Evolutionary conservation across 2,329 filamentous ascomycete genomes (phyloP).

Genomic region (Sporothrix pallida): DNA sequence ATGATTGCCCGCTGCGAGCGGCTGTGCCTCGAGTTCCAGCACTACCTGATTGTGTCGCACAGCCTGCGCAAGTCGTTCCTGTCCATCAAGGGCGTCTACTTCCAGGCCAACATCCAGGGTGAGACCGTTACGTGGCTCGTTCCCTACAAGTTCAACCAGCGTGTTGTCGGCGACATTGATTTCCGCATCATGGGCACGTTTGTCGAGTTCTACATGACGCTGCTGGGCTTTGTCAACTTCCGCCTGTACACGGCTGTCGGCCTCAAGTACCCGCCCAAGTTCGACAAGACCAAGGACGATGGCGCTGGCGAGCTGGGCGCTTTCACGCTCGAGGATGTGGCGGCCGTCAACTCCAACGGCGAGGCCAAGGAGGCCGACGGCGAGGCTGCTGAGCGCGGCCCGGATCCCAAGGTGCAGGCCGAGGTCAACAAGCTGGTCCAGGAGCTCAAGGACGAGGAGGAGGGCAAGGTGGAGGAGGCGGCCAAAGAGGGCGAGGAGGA

Average conservation of each 20-base stretch:
- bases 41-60: conserved; percentile 92
- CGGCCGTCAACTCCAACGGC: conserved; percentile 67
- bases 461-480: conserved; percentile 38
- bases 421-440: conserved; percentile 72
- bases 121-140: conserved; percentile 98
- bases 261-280: conserved; percentile 93
- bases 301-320: conserved; percentile 87
- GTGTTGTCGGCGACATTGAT: conserved; percentile 90
- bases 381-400: conserved; percentile 50
- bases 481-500: conserved; percentile 54
- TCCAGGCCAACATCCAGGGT: conserved; percentile 95
- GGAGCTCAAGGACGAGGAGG: conserved; percentile 62
- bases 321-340: conserved; percentile 82
- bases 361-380: conserved; percentile 56
- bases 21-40: conserved; percentile 92
- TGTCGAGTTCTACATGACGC: conserved; percentile 96
- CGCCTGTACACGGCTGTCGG: conserved; percentile 89
- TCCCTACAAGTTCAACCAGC: conserved; percentile 97
- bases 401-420: conserved; percentile 67
- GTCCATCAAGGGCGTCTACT: conserved; percentile 99
- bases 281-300: conserved; percentile 85
- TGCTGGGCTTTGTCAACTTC: conserved; percentile 96
- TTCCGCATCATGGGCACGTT: conserved; percentile 99
- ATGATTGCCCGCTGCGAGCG: conserved; percentile 95
- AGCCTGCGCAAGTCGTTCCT: conserved; percentile 94